Conservation (phyloP, 208 protist genomes). For the Acanthamoeba healyi region DNA sequence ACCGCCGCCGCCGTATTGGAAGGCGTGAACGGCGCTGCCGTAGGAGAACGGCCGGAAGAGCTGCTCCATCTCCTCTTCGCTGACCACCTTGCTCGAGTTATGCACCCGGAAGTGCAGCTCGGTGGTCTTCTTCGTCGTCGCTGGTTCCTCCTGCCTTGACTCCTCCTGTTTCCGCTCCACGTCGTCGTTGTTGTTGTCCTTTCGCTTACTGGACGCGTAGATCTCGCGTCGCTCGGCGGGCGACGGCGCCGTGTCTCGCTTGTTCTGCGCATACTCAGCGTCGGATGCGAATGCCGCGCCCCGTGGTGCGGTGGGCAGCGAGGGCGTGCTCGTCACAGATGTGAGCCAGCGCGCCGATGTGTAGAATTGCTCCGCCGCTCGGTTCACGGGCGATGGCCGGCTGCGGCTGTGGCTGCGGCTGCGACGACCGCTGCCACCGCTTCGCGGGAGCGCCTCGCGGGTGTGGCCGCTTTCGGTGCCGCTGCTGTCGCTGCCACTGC, state of each 20-base stretch:
- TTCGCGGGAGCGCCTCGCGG: background rate
- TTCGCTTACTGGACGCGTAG: background rate
- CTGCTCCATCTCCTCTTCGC: conserved; percentile 16
- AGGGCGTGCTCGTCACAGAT: background rate
- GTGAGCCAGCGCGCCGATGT: conserved; percentile 4
- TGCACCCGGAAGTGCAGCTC: conserved; percentile 60
- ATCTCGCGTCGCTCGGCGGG: too few relatives aligned
- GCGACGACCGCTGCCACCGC: background rate
- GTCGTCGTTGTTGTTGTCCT: background rate
- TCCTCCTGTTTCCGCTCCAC: background rate
- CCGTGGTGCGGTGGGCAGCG: background rate
- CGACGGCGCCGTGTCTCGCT: too few relatives aligned
- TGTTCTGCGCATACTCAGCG: too few relatives aligned
- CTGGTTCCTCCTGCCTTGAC: background rate
- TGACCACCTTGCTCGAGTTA: background rate
- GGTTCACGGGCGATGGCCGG: background rate
- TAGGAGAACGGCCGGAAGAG: conserved; percentile 60
- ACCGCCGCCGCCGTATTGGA: conserved; percentile 53
- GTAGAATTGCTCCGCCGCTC: background rate
- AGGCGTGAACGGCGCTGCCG: conserved; percentile 38
- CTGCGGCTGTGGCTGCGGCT: background rate
- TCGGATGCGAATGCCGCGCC: too few relatives aligned
- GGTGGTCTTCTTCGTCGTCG: background rate
- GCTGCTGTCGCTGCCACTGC: background rate
- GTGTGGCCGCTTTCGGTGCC: background rate